These are phyloP conservation scores for Yamadazyma dushanensis DNA, from an alignment of 1,139 yeast genomes.

Conservation along the genomic window DNA sequence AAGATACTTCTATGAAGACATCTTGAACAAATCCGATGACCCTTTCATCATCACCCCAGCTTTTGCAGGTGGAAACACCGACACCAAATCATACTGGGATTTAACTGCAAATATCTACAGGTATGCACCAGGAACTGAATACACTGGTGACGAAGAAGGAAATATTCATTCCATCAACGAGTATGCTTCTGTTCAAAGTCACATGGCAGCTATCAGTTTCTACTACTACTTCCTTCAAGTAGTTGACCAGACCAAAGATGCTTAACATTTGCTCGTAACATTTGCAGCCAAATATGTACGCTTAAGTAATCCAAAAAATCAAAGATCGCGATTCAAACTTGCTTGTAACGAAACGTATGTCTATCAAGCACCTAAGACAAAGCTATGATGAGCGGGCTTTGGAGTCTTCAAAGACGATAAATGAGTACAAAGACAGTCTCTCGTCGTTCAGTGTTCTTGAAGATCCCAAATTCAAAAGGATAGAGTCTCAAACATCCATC, in stretches of 20 bases:
- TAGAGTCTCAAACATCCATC: slow-evolving; percentile 11
- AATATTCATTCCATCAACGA: slow-evolving; percentile 38
- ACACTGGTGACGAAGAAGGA: slow-evolving; percentile 4
- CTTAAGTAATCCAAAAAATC: not conserved
- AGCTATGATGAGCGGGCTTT: slow-evolving; percentile 2
- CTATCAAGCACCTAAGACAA: slow-evolving; percentile 8
- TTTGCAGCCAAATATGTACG: not conserved
- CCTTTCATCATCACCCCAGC: slow-evolving; percentile 34
- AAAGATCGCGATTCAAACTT: not conserved
- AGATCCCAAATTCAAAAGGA: slow-evolving; percentile 15
- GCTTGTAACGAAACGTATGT: slow-evolving; percentile 1
- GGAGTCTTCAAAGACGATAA: slow-evolving; percentile 6
- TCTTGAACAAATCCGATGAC: slow-evolving; percentile 30
- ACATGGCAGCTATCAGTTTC: slow-evolving; percentile 28
- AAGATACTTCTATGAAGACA: slow-evolving; percentile 54
- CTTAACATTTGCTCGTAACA: not conserved
- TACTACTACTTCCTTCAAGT: slow-evolving; percentile 42
- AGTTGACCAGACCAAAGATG: slow-evolving; percentile 18
- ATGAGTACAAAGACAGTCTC: slow-evolving; percentile 11
- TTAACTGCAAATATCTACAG: slow-evolving; percentile 39
- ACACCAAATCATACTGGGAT: slow-evolving; percentile 43
- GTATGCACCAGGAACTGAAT: slow-evolving; percentile 29
- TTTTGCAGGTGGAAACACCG: slow-evolving; percentile 41
- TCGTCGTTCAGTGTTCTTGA: slow-evolving; percentile 18
- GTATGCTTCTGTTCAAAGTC: slow-evolving; percentile 26